phyloP scores from a whole-genome alignment of 805 yeast genomes.

The Lipomyces anomalus region DNA sequence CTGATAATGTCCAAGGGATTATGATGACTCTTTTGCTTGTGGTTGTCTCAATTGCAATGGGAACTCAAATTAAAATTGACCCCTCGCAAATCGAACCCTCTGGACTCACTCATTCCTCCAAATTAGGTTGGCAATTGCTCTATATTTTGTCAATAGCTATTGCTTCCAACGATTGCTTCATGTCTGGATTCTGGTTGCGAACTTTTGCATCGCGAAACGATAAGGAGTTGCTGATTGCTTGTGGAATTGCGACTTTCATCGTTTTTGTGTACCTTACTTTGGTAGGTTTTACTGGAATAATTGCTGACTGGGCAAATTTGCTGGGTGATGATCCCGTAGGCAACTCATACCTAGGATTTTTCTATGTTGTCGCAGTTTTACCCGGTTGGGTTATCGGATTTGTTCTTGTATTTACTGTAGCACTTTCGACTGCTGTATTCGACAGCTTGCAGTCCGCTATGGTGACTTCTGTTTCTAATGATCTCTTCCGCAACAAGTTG shows the following conservation, averaged over 20 bases:
- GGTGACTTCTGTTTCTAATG: conserved; percentile 85
- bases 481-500: conserved; percentile 76
- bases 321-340: conserved; percentile 45
- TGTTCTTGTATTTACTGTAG: conserved; percentile 64
- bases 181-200: conserved; percentile 91
- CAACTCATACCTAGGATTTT: conserved; percentile 65
- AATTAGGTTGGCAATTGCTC: conserved; percentile 82
- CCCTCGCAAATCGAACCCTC: conserved; percentile 56
- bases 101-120: conserved; percentile 58
- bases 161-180: conserved; percentile 80
- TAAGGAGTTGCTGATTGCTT: conserved; percentile 68
- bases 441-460: conserved; percentile 85
- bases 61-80: conserved; percentile 58
- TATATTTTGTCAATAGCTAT: conserved; percentile 83
- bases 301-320: conserved; percentile 87
- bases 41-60: conserved; percentile 73
- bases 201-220: conserved; percentile 83
- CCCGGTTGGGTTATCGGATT: conserved; percentile 85
- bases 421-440: conserved; percentile 80
- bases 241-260: conserved; percentile 66
- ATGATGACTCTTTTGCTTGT: conserved; percentile 62
- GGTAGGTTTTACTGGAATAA: conserved; percentile 75
- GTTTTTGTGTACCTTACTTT: conserved; percentile 59
- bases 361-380: conserved; percentile 60
- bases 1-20: conserved; percentile 80